A percentile compares a stretch with the other conserved stretches of the same genome.
These are phyloP conservation scores for Malus hybrid DNA, from an alignment of 331 rosid species.

Conservation along the genomic window DNA sequence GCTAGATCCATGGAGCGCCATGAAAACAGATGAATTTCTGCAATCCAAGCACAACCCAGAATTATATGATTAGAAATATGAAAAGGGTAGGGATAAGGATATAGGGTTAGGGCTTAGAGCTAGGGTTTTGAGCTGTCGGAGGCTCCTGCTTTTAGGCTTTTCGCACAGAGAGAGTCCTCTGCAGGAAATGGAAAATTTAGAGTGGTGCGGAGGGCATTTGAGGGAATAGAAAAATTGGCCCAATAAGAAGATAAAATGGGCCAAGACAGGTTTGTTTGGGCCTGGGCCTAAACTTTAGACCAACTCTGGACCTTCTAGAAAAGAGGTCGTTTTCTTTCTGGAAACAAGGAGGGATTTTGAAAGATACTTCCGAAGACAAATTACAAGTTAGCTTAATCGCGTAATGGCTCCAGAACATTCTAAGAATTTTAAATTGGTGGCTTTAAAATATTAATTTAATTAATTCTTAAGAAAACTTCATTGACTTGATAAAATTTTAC, in stretches of 20 bases:
- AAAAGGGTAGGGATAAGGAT: not conserved
- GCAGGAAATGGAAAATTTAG: not conserved
- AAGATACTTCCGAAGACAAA: not conserved
- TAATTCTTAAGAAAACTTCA: too few relatives aligned
- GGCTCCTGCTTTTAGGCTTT: not conserved
- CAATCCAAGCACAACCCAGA: not conserved
- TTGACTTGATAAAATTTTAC: too few relatives aligned
- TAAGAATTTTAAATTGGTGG: not conserved
- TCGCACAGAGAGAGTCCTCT: not conserved
- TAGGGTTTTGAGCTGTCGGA: not conserved
- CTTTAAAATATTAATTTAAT: too few relatives aligned
- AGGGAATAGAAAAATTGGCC: not conserved
- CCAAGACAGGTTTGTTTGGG: not conserved
- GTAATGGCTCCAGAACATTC: slow-evolving; percentile 1
- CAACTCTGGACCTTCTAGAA: not conserved
- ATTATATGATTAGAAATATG: not conserved
- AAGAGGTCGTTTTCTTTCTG: not conserved
- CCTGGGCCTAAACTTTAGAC: not conserved
- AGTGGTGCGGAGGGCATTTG: not conserved
- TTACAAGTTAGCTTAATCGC: not conserved
- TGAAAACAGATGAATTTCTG: not conserved
- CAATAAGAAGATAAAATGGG: not conserved
- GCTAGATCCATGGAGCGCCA: slow-evolving; percentile 23
- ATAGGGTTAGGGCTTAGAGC: slow-evolving; percentile 3
- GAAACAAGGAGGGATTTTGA: not conserved